Evolutionary conservation across 2,329 filamentous ascomycete genomes (phyloP).

Genomic region (Exserohilum rostratum): DNA sequence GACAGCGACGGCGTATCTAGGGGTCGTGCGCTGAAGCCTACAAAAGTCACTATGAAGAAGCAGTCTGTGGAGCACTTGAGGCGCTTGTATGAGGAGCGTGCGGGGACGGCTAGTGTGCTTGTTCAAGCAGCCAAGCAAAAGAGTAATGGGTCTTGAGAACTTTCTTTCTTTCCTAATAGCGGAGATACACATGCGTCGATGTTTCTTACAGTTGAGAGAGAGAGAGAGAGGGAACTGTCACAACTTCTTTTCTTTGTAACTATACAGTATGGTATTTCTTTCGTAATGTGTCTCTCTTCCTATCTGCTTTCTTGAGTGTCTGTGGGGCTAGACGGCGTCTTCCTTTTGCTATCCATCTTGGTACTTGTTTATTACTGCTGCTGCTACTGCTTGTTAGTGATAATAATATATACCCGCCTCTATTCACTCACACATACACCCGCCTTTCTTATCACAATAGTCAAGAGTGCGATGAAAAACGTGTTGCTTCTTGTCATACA

Average conservation of each 20-base stretch:
- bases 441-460: too few relatives aligned
- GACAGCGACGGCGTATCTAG: conserved; percentile 13
- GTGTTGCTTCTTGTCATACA: too few relatives aligned
- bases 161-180: neutral
- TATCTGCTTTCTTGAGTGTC: too few relatives aligned
- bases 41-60: conserved; percentile 53
- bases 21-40: conserved; percentile 31
- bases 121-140: conserved; percentile 20
- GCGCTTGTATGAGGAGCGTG: conserved; percentile 56
- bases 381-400: too few relatives aligned
- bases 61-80: conserved; percentile 56
- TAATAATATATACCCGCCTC: too few relatives aligned
- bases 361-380: neutral
- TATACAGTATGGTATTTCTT: neutral
- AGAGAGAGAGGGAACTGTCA: too few relatives aligned
- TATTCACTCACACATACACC: too few relatives aligned
- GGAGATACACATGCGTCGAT: neutral
- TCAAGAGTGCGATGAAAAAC: too few relatives aligned
- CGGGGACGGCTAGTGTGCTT: conserved; percentile 47
- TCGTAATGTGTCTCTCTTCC: too few relatives aligned
- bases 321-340: too few relatives aligned
- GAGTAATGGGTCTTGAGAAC: neutral
- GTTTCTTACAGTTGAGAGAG: too few relatives aligned
- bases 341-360: neutral
- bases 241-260: neutral